Evolutionary conservation across 2,329 filamentous ascomycete species (phyloP).

Genomic region (Beauveria brongniartii): DNA sequence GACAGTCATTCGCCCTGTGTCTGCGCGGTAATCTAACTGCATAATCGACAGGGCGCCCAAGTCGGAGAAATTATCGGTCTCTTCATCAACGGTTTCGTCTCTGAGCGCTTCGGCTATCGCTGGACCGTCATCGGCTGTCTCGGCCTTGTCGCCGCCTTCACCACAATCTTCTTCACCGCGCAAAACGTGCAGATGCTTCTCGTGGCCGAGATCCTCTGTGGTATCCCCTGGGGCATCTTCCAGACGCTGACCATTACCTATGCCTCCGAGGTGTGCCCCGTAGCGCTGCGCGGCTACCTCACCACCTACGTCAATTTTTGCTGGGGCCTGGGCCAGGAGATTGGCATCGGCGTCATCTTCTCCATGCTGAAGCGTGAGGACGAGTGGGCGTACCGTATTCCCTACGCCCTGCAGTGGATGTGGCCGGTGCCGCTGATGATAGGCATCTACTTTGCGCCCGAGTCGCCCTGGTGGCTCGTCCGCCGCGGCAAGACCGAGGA

Average conservation of each 20-base stretch:
- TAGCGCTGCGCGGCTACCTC: conserved; percentile 61
- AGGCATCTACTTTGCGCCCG: conserved; percentile 60
- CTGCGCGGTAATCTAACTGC: background rate
- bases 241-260: conserved; percentile 55
- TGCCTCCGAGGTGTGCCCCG: conserved; percentile 64
- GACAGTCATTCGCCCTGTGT: too few species aligned
- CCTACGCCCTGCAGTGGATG: conserved; percentile 70
- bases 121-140: conserved; percentile 55
- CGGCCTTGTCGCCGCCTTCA: conserved; percentile 45
- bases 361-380: conserved; percentile 57
- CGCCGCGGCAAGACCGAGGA: conserved; percentile 56
- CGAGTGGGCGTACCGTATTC: conserved; percentile 62
- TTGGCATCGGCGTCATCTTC: conserved; percentile 66
- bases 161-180: conserved; percentile 58
- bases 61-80: conserved; percentile 60
- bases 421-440: conserved; percentile 62
- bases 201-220: conserved; percentile 54
- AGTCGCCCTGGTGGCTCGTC: conserved; percentile 71
- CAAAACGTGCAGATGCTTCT: conserved; percentile 50
- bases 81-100: conserved; percentile 56
- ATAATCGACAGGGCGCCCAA: conserved; percentile 36
- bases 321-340: conserved; percentile 68
- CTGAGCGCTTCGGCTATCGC: conserved; percentile 60
- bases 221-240: conserved; percentile 55
- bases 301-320: conserved; percentile 72